A percentile compares a stretch with the other conserved stretches of the same genome.
These are phyloP conservation scores for Cokeromyces recurvatus DNA, from an alignment of 371 early-diverging fungal genomes.

Conservation along the genomic window DNA sequence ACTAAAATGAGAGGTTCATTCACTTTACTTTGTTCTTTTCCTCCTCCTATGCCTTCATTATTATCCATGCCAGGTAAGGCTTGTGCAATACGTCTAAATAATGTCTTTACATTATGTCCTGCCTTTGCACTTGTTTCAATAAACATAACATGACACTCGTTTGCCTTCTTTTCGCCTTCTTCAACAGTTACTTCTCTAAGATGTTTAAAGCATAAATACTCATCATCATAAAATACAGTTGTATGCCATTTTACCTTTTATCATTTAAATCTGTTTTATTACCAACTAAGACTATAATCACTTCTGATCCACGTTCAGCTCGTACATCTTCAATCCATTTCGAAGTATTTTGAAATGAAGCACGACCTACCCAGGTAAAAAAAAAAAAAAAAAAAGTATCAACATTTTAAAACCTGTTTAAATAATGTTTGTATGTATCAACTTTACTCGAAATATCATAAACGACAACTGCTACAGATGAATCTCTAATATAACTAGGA, in stretches of 20 bases:
- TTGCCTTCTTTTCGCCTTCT: slow-evolving; percentile 92
- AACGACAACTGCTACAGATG: slow-evolving; percentile 96
- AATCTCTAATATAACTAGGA: slow-evolving; percentile 97
- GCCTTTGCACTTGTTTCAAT: slow-evolving; percentile 96
- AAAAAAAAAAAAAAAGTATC: too few species aligned
- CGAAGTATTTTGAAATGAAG: slow-evolving; percentile 89
- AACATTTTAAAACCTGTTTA: too few species aligned
- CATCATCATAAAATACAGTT: too few species aligned
- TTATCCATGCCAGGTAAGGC: slow-evolving; percentile 84
- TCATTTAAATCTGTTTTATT: slow-evolving; percentile 97
- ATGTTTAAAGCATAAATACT: too few species aligned
- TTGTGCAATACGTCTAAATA: slow-evolving; percentile 92
- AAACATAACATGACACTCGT: slow-evolving; percentile 89
- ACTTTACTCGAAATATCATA: slow-evolving; percentile 88
- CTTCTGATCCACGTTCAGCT: slow-evolving; percentile 93
- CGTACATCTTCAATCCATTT: slow-evolving; percentile 99
- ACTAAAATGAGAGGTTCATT: neutral
- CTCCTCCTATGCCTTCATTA: slow-evolving; percentile 24
- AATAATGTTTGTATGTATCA: too few species aligned
- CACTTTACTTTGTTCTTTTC: slow-evolving; percentile 22
- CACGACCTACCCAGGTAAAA: slow-evolving; percentile 66
- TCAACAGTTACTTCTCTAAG: slow-evolving; percentile 83
- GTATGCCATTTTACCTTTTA: slow-evolving; percentile 74
- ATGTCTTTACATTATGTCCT: slow-evolving; percentile 89
- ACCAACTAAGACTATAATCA: slow-evolving; percentile 95